These are phyloP conservation scores for Xerocomellus amylosporus DNA, from an alignment of 768 basidiomycete species.

Conservation along the genomic window DNA sequence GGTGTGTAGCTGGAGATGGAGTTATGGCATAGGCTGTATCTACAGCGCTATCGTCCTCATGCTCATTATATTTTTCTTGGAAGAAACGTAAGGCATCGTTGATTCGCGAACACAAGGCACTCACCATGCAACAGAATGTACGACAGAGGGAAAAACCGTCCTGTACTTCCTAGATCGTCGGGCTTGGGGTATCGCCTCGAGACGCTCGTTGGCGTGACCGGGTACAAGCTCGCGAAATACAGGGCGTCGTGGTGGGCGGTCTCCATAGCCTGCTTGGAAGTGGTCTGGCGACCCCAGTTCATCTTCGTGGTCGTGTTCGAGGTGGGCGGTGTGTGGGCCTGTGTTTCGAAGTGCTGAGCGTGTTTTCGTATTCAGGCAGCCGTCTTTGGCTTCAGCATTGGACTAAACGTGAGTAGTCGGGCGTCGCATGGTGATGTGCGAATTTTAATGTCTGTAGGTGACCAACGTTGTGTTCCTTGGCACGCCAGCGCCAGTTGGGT, in stretches of 20 bases:
- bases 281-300: slow-evolving; percentile 52
- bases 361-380: slow-evolving; percentile 29
- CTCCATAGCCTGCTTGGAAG: slow-evolving; percentile 32
- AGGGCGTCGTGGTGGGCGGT: slow-evolving; percentile 41
- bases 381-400: slow-evolving; percentile 49
- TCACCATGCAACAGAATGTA: slow-evolving; percentile 38
- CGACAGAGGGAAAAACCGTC: slow-evolving; percentile 42
- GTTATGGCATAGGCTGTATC: slow-evolving; percentile 51
- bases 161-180: slow-evolving; percentile 25
- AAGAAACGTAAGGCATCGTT: slow-evolving; percentile 44
- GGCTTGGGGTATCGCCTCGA: slow-evolving; percentile 42
- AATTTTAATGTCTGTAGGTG: slow-evolving; percentile 32
- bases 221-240: slow-evolving; percentile 43
- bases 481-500: slow-evolving; percentile 44
- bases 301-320: slow-evolving; percentile 39
- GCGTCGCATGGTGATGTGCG: neutral
- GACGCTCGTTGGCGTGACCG: slow-evolving; percentile 49
- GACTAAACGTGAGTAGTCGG: slow-evolving; percentile 37
- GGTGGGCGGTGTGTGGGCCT: slow-evolving; percentile 16
- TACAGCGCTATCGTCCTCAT: slow-evolving; percentile 46
- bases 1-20: slow-evolving; percentile 43
- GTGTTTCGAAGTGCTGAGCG: neutral
- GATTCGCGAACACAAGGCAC: neutral
- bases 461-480: slow-evolving; percentile 57
- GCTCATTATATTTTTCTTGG: slow-evolving; percentile 45